These are phyloP conservation scores for Alternaria solani DNA, from an alignment of 2,329 filamentous ascomycete genomes.

Conservation along the genomic window DNA sequence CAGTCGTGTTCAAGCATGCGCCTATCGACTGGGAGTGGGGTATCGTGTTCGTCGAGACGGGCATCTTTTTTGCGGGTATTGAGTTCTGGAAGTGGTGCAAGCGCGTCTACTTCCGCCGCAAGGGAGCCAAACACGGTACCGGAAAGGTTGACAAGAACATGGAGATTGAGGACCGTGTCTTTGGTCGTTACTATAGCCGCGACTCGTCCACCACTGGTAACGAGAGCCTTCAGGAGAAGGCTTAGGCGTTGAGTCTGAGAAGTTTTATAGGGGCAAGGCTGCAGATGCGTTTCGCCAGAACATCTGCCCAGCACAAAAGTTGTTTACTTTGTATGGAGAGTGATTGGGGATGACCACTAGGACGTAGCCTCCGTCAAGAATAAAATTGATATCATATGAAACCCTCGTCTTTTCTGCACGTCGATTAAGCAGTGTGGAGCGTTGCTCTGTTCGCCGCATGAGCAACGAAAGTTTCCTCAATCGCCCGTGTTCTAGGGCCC, in stretches of 20 bases:
- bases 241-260: background rate
- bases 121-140: constrained; percentile 18
- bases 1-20: constrained; percentile 70
- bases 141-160: constrained; percentile 22
- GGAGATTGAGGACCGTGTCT: constrained; percentile 30
- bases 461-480: background rate
- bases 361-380: background rate
- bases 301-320: constrained; percentile 3
- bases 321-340: constrained; percentile 1
- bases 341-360: background rate
- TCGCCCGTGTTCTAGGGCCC: background rate
- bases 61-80: constrained; percentile 69
- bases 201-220: background rate
- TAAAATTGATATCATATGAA: background rate
- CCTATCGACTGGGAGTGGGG: constrained; percentile 75
- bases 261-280: background rate
- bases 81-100: constrained; percentile 75
- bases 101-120: constrained; percentile 54
- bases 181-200: constrained; percentile 26
- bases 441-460: background rate
- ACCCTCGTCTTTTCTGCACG: background rate
- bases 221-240: constrained; percentile 9
- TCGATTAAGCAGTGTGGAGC: background rate
- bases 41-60: constrained; percentile 67
- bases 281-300: background rate